A percentile compares a stretch with the other conserved stretches of the same genome.
Conservation (phyloP, 2,329 filamentous ascomycete genomes). For the Beauveria sp. region DNA sequence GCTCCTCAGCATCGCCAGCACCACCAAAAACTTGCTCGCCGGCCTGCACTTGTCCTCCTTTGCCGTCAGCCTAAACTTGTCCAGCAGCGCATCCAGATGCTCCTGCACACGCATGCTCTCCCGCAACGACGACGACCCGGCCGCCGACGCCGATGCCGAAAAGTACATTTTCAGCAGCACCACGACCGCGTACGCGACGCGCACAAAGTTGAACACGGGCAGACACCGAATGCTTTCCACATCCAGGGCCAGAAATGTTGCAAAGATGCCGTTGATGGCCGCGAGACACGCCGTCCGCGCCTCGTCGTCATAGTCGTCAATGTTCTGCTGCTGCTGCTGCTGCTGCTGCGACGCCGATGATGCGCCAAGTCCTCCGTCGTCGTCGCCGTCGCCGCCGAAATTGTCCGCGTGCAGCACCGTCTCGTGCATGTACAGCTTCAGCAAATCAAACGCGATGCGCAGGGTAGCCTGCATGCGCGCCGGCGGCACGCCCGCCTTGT, state of each 20-base stretch:
- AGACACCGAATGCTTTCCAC: conserved; percentile 51
- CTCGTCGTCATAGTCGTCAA: conserved; percentile 39
- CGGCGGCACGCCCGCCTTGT: conserved; percentile 44
- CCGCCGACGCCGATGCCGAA: conserved; percentile 37
- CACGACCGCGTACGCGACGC: conserved; percentile 63
- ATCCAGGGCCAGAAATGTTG: conserved; percentile 56
- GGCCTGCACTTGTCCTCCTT: conserved; percentile 57
- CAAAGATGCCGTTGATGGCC: conserved; percentile 59
- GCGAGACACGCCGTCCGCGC: conserved; percentile 59
- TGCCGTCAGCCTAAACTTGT: conserved; percentile 58
- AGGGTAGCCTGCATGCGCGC: conserved; percentile 52
- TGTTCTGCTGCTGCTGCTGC: neutral
- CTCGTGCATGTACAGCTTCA: conserved; percentile 70
- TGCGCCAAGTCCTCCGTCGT: conserved; percentile 35
- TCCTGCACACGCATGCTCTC: conserved; percentile 57
- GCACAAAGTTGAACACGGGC: conserved; percentile 64
- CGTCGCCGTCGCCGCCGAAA: conserved; percentile 39
- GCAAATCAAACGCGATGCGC: conserved; percentile 53
- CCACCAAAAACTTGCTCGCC: conserved; percentile 62
- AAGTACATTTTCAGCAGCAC: conserved; percentile 69
- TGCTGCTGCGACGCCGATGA: conserved; percentile 24
- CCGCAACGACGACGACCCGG: conserved; percentile 17
- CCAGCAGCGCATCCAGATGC: conserved; percentile 63
- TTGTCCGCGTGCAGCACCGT: conserved; percentile 60
- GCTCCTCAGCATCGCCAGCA: conserved; percentile 60